A percentile compares a stretch with the other conserved stretches of the same genome.
These are phyloP conservation scores for Exophiala oligosperma DNA, from an alignment of 2,329 filamentous ascomycete species.

Conservation along the genomic window DNA sequence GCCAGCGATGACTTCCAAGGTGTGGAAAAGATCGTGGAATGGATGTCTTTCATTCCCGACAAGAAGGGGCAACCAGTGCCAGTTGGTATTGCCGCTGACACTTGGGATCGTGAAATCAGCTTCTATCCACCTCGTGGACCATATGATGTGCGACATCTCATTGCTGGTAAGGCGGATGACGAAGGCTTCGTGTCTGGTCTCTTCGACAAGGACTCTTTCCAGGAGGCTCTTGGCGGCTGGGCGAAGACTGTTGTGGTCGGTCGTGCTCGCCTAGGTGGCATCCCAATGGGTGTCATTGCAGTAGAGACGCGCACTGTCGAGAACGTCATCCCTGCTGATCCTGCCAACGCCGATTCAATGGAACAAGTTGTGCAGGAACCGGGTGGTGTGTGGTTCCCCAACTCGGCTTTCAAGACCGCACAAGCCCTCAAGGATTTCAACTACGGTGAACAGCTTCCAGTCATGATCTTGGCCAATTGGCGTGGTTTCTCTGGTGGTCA, in stretches of 20 bases:
- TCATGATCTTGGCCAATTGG: conserved; percentile 99
- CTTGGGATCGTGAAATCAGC: conserved; percentile 88
- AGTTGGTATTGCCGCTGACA: conserved; percentile 81
- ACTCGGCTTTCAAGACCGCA: conserved; percentile 99
- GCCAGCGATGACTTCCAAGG: conserved; percentile 96
- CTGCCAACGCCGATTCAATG: conserved; percentile 96
- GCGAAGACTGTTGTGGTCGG: conserved; percentile 95
- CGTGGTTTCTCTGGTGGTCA: conserved; percentile 99
- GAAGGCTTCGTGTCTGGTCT: conserved; percentile 86
- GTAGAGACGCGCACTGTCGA: conserved; percentile 95
- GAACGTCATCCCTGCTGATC: conserved; percentile 94
- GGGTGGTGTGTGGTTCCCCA: conserved; percentile 99
- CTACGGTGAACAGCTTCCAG: conserved; percentile 92
- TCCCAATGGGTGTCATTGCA: conserved; percentile 96
- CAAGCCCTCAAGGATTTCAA: conserved; percentile 99
- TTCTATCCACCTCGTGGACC: conserved; percentile 78
- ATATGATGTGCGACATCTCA: conserved; percentile 93
- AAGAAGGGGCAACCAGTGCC: conserved; percentile 91
- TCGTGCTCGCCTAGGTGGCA: conserved; percentile 92
- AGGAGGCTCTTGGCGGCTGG: conserved; percentile 95
- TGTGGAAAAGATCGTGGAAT: conserved; percentile 96
- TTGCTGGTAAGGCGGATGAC: conserved; percentile 80
- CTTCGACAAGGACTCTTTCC: conserved; percentile 95
- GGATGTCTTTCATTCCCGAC: conserved; percentile 96
- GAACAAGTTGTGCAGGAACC: conserved; percentile 94